Conservation (phyloP, 108 stramenopile species). For the Skeletonema tropicum region DNA sequence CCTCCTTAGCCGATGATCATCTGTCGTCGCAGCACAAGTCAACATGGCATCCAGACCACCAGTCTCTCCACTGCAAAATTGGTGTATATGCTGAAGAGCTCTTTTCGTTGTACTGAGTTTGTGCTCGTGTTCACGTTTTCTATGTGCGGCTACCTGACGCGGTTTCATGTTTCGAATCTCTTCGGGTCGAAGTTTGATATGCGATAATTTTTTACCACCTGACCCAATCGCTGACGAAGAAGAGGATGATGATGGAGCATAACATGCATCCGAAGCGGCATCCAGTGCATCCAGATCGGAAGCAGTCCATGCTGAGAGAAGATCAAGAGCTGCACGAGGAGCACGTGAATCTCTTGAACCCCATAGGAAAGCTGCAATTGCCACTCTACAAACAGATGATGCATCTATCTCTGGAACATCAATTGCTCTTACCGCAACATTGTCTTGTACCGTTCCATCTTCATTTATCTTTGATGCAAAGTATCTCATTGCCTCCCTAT, state of each 20-base stretch:
- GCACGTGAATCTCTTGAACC: slow-evolving; percentile 19
- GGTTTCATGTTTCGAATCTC: slow-evolving; percentile 73
- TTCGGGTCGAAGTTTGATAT: slow-evolving; percentile 26
- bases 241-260: slow-evolving; percentile 29
- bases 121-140: slow-evolving; percentile 58
- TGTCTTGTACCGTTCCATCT: slow-evolving; percentile 40
- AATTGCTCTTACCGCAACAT: slow-evolving; percentile 1
- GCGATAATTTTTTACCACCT: slow-evolving; percentile 19
- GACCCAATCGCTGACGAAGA: neutral
- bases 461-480: slow-evolving; percentile 43
- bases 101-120: slow-evolving; percentile 57
- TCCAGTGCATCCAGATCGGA: slow-evolving; percentile 65
- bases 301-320: slow-evolving; percentile 77
- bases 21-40: slow-evolving; percentile 35
- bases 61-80: slow-evolving; percentile 49
- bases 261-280: slow-evolving; percentile 55
- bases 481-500: slow-evolving; percentile 39
- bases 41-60: slow-evolving; percentile 68
- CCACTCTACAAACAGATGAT: slow-evolving; percentile 45
- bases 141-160: slow-evolving; percentile 65
- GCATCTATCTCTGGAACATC: slow-evolving; percentile 44
- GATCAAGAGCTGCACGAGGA: slow-evolving; percentile 76
- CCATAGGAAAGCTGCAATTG: slow-evolving; percentile 51
- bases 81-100: slow-evolving; percentile 52
- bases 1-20: slow-evolving; percentile 60